Base-by-base conservation (phyloP, 441 rosid genomes). In the Mallotus repandus region DNA sequence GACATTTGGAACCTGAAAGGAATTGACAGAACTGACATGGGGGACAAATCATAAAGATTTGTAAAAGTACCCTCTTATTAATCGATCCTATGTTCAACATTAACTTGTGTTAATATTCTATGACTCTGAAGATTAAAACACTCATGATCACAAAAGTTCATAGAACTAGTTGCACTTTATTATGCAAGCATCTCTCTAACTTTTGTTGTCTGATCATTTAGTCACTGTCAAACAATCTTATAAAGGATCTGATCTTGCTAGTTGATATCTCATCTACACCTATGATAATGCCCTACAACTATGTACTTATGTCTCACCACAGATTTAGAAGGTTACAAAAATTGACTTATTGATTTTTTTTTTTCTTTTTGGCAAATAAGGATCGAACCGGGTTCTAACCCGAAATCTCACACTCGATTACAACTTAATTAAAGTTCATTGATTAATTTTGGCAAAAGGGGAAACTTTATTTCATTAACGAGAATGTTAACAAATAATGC, bases 141-240 rank as follows among this genome's bases (percentile, higher is more conserved):
- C 46, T 29, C 3, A 29, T 32, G 9, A 61, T 9, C 58, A 59
- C 9, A 63, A 38, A 18, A 46, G 32, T 29, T 63, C n/a, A 41
- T 6, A 19, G 19, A 45, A 19, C 12, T 9, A 19, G 32, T 52
- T 19, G 14, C 53, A 41, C 63, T 43, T 57, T 18, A 57, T 69
- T 29, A 29, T 29, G 19, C 48, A 32, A 68, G 71, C 71, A 68
- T 68, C 71, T 68, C 0, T 58, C 46, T 15, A 7, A 54, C 19
- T 58, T 70, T 70, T 45, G 22, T 70, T 55, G 3, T 58, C 65
- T 45, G 43, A 70, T 45, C 25, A 70, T 58, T 3, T 58, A 54
- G 71, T 58, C 73, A 57, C 73, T 69, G 6, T 69, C 65, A 58
- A 21, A 7, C 56, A 45, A 56, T 57, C 55, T 58, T 29, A 29